Conservation (phyloP, 352 stramenopile species). For the Pythium graminicola region DNA sequence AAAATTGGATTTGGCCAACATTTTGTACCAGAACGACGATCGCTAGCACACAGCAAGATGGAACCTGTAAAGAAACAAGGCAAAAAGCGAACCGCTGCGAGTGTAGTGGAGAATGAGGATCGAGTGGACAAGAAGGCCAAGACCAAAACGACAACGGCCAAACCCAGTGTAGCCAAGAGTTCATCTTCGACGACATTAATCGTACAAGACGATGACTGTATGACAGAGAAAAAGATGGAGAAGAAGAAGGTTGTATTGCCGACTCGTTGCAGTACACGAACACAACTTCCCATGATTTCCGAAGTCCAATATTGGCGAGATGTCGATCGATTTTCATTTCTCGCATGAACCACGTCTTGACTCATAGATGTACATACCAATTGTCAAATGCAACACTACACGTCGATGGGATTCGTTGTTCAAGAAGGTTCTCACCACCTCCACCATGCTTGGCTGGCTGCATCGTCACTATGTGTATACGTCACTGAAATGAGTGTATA, state of each 20-base stretch:
- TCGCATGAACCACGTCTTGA: not conserved
- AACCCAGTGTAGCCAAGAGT: not conserved
- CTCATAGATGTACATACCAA: not conserved
- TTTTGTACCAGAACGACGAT: not conserved
- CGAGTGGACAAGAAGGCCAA: slow-evolving; percentile 5
- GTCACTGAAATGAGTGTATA: slow-evolving; percentile 9
- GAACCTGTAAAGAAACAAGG: not conserved
- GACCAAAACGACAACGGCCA: not conserved
- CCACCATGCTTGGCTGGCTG: not conserved
- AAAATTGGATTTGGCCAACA: not conserved
- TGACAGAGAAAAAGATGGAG: not conserved
- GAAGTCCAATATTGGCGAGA: slow-evolving; percentile 24
- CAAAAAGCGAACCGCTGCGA: not conserved
- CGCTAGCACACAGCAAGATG: not conserved
- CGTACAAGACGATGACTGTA: not conserved
- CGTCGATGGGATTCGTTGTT: not conserved
- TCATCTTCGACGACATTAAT: not conserved
- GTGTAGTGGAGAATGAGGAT: not conserved
- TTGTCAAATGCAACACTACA: not conserved
- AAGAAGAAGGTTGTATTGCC: not conserved
- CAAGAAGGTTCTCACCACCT: not conserved
- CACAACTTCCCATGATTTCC: slow-evolving; percentile 5
- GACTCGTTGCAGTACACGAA: not conserved
- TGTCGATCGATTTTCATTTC: slow-evolving; percentile 23
- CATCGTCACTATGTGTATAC: slow-evolving; percentile 10